A percentile compares a stretch with the other conserved stretches of the same genome.
These are phyloP conservation scores for Phytophthora pseudosyringae DNA, from an alignment of 352 stramenopile genomes.

Conservation along the genomic window DNA sequence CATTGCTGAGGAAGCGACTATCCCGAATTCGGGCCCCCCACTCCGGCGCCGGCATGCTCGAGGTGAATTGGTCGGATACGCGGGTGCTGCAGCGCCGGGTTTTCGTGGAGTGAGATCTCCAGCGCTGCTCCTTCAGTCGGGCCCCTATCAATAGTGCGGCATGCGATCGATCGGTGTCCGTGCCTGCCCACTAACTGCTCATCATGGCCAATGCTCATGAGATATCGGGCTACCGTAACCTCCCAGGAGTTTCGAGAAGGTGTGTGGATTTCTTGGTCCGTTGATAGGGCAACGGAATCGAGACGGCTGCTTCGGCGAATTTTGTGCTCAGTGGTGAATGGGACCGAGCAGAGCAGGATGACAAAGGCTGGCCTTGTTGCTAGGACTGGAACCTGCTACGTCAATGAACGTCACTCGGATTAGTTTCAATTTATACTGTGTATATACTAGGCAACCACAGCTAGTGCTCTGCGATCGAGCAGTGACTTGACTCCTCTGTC, in stretches of 20 bases:
- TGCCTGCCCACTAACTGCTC: not conserved
- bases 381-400: conserved; percentile 14
- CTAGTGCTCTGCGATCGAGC: too few species aligned
- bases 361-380: too few species aligned
- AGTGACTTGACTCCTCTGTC: not conserved
- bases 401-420: conserved; percentile 5
- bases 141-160: conserved; percentile 27
- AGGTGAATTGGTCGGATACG: conserved; percentile 33
- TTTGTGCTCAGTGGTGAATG: conserved; percentile 8
- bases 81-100: conserved; percentile 21
- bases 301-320: conserved; percentile 7
- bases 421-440: conserved; percentile 26
- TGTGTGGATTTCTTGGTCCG: not conserved
- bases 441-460: too few species aligned
- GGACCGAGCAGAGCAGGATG: conserved; percentile 1
- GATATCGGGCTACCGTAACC: too few species aligned
- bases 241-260: conserved; percentile 20
- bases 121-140: not conserved
- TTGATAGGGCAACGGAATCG: not conserved
- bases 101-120: conserved; percentile 23
- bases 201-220: conserved; percentile 2
- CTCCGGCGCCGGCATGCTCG: conserved; percentile 22
- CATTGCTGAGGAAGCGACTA: conserved; percentile 47
- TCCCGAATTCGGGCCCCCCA: conserved; percentile 32
- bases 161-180: conserved; percentile 13